A percentile compares a stretch with the other conserved stretches of the same genome.
Conservation (phyloP, 2,329 filamentous ascomycete species). For the Ploettnerulaceae sp. region DNA sequence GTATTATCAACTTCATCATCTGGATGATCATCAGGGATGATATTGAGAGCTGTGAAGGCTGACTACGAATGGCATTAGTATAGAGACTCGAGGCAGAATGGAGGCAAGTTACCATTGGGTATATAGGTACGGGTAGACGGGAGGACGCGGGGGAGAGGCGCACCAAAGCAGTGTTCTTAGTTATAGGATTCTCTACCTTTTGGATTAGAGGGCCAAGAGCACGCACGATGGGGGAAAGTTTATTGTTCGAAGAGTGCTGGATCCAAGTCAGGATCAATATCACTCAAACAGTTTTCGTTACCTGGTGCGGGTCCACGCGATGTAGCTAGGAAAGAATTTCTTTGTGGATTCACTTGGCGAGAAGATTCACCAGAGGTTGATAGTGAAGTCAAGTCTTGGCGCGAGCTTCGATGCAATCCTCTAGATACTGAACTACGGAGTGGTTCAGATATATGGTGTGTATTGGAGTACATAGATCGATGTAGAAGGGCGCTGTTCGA, state of each 20-base stretch:
- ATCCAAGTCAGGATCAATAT: neutral
- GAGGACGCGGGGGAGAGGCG: neutral
- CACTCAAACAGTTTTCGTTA: neutral
- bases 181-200: neutral
- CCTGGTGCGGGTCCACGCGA: neutral
- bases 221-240: neutral
- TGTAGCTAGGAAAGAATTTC: neutral
- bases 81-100: no score
- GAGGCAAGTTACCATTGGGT: constrained; percentile 6
- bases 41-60: constrained; percentile 78
- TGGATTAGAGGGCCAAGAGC: neutral
- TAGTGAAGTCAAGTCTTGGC: no score
- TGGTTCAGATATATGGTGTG: no score
- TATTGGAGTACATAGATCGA: no score
- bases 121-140: neutral
- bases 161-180: neutral
- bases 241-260: neutral
- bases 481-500: no score
- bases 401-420: no score
- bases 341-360: neutral
- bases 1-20: constrained; percentile 94
- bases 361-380: neutral
- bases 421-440: no score
- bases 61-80: constrained; percentile 18
- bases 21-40: constrained; percentile 85